A percentile compares a stretch with the other conserved stretches of the same genome.
Conservation (phyloP, 2,329 filamentous ascomycete species). For the Hymenoscyphus repandus region DNA sequence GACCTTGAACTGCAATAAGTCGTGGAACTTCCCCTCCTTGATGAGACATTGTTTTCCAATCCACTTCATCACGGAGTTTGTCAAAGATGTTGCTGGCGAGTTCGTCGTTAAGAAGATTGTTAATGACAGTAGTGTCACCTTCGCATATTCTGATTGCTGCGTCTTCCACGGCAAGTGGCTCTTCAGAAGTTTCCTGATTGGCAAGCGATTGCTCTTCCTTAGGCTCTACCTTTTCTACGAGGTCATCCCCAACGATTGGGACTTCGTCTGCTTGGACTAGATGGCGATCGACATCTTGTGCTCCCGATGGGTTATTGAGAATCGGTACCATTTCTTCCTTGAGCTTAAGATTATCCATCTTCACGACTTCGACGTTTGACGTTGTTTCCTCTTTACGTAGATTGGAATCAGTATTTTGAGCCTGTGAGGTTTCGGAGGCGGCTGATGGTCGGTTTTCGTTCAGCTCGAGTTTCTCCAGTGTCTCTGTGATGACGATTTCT, state of each 20-base stretch:
- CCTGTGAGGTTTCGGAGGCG: no score
- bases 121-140: slow-evolving; percentile 72
- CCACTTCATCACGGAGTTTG: slow-evolving; percentile 65
- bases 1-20: slow-evolving; percentile 83
- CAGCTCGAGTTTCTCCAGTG: neutral
- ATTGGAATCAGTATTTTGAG: no score
- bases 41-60: slow-evolving; percentile 90
- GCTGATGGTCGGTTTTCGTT: no score
- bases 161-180: neutral
- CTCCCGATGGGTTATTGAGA: neutral
- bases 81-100: slow-evolving; percentile 61
- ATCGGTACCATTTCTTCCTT: neutral
- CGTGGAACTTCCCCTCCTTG: slow-evolving; percentile 87
- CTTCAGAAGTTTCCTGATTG: neutral
- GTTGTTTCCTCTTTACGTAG: no score
- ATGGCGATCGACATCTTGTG: neutral
- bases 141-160: slow-evolving; percentile 54
- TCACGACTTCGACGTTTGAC: no score
- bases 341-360: neutral
- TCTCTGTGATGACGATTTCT: neutral
- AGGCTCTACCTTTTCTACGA: neutral
- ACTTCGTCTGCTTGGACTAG: neutral
- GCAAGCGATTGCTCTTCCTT: neutral
- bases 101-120: slow-evolving; percentile 58
- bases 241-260: no score